A percentile compares a stretch with the other conserved stretches of the same genome.
phyloP scores from a whole-genome alignment of 768 basidiomycete genomes.

The Mycena vulgaris region DNA sequence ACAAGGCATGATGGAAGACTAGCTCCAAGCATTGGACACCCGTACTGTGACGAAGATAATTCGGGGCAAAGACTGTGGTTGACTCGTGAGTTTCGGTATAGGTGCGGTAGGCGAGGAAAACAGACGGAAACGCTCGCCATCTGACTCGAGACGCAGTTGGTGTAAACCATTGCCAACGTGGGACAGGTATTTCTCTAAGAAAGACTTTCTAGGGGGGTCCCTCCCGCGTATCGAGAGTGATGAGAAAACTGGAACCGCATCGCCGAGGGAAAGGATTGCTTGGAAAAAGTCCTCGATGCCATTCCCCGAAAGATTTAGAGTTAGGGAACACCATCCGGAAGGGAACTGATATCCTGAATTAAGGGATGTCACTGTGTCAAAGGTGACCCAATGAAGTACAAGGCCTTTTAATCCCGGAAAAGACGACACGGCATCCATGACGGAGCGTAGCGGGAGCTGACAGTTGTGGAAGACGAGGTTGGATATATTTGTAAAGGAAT shows the following conservation, averaged over 20 bases:
- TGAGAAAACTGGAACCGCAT: constrained; percentile 5
- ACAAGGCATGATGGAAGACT: not conserved
- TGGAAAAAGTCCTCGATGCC: not conserved
- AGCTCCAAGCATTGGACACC: constrained; percentile 3
- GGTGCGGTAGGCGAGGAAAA: not conserved
- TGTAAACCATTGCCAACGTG: not conserved
- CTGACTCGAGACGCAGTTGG: not conserved
- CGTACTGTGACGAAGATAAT: not conserved
- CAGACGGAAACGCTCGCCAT: not conserved
- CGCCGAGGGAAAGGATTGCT: not conserved
- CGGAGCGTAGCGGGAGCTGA: not conserved
- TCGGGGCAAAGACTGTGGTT: not conserved
- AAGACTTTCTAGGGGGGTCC: not conserved
- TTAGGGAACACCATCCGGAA: not conserved
- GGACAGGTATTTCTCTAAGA: constrained; percentile 6
- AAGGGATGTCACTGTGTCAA: not conserved
- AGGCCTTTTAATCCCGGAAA: not conserved
- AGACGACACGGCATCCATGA: not conserved
- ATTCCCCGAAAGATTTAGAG: not conserved
- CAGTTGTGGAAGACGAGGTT: not conserved
- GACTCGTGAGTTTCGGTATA: not conserved
- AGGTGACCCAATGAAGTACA: not conserved
- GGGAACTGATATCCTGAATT: not conserved
- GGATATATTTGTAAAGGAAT: not conserved
- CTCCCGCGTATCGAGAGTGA: constrained; percentile 13